Conservation (phyloP, 2,329 filamentous ascomycete species). For the Trichoderma pleuroti region DNA sequence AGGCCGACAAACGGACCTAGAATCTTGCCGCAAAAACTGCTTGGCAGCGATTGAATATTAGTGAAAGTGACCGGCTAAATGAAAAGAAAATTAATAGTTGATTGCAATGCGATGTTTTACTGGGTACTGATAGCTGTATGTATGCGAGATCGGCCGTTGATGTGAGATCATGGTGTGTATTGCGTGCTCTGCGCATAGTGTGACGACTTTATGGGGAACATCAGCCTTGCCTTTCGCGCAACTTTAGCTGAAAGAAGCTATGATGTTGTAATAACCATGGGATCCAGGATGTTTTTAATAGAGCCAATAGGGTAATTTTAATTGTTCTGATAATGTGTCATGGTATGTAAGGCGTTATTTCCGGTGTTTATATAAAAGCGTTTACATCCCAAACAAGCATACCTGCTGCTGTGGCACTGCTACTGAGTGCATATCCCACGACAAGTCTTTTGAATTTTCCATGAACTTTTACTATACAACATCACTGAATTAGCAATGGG, state of each 20-base stretch:
- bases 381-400: background rate
- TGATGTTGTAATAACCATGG: background rate
- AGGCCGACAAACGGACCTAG: conserved; percentile 12
- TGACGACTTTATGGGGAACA: conserved; percentile 11
- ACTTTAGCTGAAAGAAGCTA: background rate
- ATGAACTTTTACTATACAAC: background rate
- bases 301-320: background rate
- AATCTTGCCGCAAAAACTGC: background rate
- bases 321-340: background rate
- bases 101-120: background rate
- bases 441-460: background rate
- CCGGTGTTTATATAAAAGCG: background rate
- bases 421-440: background rate
- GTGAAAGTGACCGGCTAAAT: background rate
- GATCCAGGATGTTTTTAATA: background rate
- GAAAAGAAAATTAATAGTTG: background rate
- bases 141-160: conserved; percentile 17
- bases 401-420: background rate
- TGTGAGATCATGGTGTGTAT: conserved; percentile 16
- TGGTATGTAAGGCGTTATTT: background rate
- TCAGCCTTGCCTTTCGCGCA: background rate
- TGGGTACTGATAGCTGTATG: background rate
- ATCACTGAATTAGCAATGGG: background rate
- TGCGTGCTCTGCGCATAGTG: conserved; percentile 13
- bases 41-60: background rate